Conservation (phyloP, 2,329 filamentous ascomycete species). For the Penicillium sp. region DNA sequence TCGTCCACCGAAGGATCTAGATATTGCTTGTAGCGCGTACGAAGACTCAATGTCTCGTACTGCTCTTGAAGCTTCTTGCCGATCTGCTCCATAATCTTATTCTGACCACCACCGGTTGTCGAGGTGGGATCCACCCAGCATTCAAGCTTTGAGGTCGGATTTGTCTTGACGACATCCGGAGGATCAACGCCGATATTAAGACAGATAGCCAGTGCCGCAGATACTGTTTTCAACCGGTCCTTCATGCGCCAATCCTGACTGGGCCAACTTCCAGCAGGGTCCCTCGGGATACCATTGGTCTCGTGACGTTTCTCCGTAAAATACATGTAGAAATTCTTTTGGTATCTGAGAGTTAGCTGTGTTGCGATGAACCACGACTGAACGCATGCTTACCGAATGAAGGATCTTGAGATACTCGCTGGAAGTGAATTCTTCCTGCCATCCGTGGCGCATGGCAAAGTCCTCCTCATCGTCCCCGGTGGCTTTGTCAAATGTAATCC, state of each 20-base stretch:
- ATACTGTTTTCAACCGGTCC: slow-evolving; percentile 92
- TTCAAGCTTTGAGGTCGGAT: slow-evolving; percentile 85
- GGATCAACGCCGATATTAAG: slow-evolving; percentile 97
- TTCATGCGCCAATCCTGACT: slow-evolving; percentile 93
- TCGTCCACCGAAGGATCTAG: slow-evolving; percentile 95
- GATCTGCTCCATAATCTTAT: slow-evolving; percentile 86
- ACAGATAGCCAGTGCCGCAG: slow-evolving; percentile 86
- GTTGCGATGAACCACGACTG: neutral
- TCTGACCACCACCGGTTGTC: slow-evolving; percentile 64
- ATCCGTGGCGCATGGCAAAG: slow-evolving; percentile 69
- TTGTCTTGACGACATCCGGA: slow-evolving; percentile 93
- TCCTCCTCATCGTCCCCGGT: slow-evolving; percentile 45
- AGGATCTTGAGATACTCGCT: slow-evolving; percentile 82
- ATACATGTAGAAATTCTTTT: slow-evolving; percentile 97
- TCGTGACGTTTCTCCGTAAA: slow-evolving; percentile 98
- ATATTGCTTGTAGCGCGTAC: slow-evolving; percentile 96
- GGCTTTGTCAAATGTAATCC: slow-evolving; percentile 28
- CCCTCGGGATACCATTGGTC: slow-evolving; percentile 79
- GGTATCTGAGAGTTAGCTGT: slow-evolving; percentile 14
- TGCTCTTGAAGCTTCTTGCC: slow-evolving; percentile 93
- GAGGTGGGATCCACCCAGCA: slow-evolving; percentile 92
- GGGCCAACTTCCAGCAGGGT: slow-evolving; percentile 51
- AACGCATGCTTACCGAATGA: slow-evolving; percentile 57
- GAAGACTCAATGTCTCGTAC: slow-evolving; percentile 89
- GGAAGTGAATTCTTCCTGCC: slow-evolving; percentile 86